Percentiles rank a stretch among this genome's conserved stretches.
phyloP scores from a whole-genome alignment of 1,284 basidiomycete genomes.

The Cystobasidiaceae sp. region DNA sequence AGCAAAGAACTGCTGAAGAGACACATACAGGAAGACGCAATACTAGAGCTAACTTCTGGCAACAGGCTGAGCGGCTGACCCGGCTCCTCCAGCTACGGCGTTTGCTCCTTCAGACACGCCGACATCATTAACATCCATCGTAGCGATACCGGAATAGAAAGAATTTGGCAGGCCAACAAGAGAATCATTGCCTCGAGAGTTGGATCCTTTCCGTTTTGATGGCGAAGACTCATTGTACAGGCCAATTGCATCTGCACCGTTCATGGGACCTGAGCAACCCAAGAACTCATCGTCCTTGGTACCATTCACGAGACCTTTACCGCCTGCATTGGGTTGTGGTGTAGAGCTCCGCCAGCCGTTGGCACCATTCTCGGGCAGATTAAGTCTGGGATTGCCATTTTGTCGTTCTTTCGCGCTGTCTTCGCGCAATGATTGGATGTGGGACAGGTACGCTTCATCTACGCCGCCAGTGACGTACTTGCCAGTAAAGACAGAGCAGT shows the following conservation, averaged over 20 bases:
- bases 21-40: too few species aligned
- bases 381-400: not conserved
- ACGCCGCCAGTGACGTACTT: slow-evolving; percentile 97
- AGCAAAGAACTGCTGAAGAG: too few species aligned
- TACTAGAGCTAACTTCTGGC: too few species aligned
- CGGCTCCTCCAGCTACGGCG: slow-evolving; percentile 27
- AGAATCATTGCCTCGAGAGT: slow-evolving; percentile 17
- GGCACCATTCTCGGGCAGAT: slow-evolving; percentile 10
- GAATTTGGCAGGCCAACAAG: slow-evolving; percentile 28
- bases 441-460: slow-evolving; percentile 71
- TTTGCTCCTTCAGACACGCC: slow-evolving; percentile 31
- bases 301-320: slow-evolving; percentile 3
- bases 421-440: slow-evolving; percentile 71
- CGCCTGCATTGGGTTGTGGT: not conserved
- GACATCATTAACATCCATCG: slow-evolving; percentile 29
- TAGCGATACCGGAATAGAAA: slow-evolving; percentile 22
- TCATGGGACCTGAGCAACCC: slow-evolving; percentile 33
- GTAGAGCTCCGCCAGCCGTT: slow-evolving; percentile 23
- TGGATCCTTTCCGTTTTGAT: not conserved
- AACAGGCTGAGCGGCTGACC: slow-evolving; percentile 2
- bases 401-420: slow-evolving; percentile 66
- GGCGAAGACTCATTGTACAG: slow-evolving; percentile 28
- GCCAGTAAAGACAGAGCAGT: slow-evolving; percentile 97
- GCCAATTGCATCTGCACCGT: slow-evolving; percentile 31
- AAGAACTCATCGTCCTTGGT: slow-evolving; percentile 15